phyloP scores from a whole-genome alignment of 257 asterid genomes.

The Dorcoceras hygrometricum region DNA sequence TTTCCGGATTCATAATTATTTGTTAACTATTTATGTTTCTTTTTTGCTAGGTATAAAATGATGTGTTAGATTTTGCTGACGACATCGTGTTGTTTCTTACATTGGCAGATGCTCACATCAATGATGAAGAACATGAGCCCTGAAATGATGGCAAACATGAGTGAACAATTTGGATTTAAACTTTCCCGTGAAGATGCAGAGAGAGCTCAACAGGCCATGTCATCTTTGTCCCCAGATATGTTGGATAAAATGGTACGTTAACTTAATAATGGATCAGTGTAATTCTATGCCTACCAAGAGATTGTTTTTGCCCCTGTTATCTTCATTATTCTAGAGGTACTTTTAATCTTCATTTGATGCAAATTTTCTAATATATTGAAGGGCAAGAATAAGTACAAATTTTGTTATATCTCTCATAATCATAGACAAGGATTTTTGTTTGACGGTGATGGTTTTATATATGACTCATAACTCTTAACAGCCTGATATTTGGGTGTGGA shows the following conservation, averaged over 20 bases:
- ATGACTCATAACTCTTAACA: not conserved
- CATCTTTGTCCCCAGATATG: conserved; percentile 86
- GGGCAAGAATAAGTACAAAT: not conserved
- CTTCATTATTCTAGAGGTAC: not conserved
- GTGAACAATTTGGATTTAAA: conserved; percentile 86
- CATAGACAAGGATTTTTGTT: not conserved
- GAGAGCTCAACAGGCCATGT: conserved; percentile 97
- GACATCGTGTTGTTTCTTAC: conserved; percentile 18
- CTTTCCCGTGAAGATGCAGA: conserved; percentile 96
- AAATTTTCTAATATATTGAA: too few species aligned
- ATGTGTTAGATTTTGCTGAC: conserved; percentile 10
- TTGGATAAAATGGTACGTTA: conserved; percentile 76
- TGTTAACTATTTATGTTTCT: conserved; percentile 9
- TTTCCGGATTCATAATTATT: not conserved
- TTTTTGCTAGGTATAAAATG: conserved; percentile 1
- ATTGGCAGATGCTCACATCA: conserved; percentile 83
- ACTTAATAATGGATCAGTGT: not conserved
- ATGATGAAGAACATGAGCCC: conserved; percentile 90
- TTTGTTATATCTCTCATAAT: not conserved
- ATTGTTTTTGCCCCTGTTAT: not conserved
- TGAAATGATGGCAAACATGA: conserved; percentile 93
- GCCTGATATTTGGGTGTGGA: not conserved
- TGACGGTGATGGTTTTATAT: not conserved
- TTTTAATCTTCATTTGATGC: too few species aligned
- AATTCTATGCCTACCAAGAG: not conserved